A percentile compares a stretch with the other conserved stretches of the same genome.
phyloP scores from a whole-genome alignment of 208 protist species.

The Leishmania mexicana region DNA sequence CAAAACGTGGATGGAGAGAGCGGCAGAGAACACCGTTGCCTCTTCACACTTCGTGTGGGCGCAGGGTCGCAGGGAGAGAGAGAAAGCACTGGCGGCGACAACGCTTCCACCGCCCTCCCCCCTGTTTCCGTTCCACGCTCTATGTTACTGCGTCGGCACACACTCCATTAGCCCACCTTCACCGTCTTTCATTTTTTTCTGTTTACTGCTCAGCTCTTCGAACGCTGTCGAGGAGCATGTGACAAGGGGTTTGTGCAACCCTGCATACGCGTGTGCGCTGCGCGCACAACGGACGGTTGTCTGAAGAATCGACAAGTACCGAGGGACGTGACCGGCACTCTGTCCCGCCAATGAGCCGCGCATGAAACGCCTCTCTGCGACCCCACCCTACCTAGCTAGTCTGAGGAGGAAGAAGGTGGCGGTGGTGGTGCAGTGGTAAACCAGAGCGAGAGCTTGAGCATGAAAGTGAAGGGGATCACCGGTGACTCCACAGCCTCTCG shows the following conservation, averaged over 20 bases:
- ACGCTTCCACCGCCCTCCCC: too few relatives aligned
- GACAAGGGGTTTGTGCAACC: neutral
- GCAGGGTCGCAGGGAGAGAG: neutral
- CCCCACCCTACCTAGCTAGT: neutral
- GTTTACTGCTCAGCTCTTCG: neutral
- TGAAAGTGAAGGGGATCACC: constrained; percentile 90
- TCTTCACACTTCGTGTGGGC: neutral
- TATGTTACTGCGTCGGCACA: neutral
- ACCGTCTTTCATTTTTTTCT: neutral
- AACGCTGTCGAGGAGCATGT: neutral
- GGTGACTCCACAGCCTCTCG: constrained; percentile 41
- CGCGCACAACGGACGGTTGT: neutral
- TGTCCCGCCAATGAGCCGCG: neutral
- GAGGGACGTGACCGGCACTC: neutral
- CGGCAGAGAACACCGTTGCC: neutral
- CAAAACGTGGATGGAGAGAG: neutral
- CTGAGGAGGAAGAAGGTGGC: neutral
- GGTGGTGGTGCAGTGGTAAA: constrained; percentile 36
- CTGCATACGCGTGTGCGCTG: neutral
- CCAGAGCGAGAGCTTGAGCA: constrained; percentile 91
- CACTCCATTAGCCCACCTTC: neutral
- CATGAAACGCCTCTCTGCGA: neutral
- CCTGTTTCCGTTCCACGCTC: neutral
- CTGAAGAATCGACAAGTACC: neutral
- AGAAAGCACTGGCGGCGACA: neutral